These are phyloP conservation scores for Cladosporium sp. DNA, from an alignment of 2,329 filamentous ascomycete genomes.

Conservation along the genomic window DNA sequence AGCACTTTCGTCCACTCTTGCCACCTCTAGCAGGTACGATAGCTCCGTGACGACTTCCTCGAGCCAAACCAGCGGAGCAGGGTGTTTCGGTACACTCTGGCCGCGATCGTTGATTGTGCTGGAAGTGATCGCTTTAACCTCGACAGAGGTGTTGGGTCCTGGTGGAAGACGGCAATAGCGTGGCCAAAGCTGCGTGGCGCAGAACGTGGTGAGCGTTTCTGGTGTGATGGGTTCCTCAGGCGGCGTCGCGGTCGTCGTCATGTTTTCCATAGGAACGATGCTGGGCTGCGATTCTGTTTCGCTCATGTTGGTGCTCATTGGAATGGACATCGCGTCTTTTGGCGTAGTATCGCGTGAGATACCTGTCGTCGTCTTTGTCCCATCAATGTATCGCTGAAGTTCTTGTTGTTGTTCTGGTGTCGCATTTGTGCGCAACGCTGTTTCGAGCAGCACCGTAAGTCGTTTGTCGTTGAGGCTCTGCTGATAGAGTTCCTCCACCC, in stretches of 20 bases:
- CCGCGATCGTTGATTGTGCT: slow-evolving; percentile 2
- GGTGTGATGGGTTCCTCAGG: background rate
- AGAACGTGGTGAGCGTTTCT: background rate
- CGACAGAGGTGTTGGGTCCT: background rate
- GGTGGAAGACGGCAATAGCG: slow-evolving; percentile 9
- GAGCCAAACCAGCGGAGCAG: background rate
- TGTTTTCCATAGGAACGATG: background rate
- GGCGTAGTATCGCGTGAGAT: background rate
- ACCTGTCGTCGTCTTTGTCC: background rate
- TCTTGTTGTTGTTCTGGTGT: background rate
- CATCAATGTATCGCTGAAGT: background rate
- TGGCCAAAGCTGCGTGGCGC: slow-evolving; percentile 8
- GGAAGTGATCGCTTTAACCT: background rate
- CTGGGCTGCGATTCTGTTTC: background rate
- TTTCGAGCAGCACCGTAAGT: background rate
- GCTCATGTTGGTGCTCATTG: background rate
- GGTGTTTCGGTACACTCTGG: background rate
- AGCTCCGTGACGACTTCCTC: background rate
- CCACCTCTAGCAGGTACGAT: background rate
- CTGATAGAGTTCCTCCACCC: background rate
- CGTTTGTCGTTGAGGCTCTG: background rate
- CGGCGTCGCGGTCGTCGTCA: background rate
- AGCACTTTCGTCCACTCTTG: background rate
- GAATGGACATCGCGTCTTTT: background rate
- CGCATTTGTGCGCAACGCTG: background rate